Base-by-base conservation (phyloP, 345 rosid genomes). In the Eutrema yunnanense region DNA sequence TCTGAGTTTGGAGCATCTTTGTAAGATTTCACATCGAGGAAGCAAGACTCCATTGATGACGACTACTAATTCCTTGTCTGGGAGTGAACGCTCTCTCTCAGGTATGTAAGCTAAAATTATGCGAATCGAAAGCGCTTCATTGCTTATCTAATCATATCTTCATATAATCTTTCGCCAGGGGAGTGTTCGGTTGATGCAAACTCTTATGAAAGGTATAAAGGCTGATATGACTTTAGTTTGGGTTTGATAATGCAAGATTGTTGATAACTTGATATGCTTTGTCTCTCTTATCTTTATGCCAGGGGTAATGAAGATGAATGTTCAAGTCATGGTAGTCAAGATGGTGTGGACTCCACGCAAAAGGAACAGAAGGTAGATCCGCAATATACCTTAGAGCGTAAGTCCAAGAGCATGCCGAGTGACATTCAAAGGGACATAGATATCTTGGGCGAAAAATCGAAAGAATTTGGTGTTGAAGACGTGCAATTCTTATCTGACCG, bases 121-220 rank as follows among this genome's bases (percentile, higher is more conserved):
- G 51, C 3, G 6, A 19, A 33, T 6, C 27, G 4, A 11, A 22
- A 41, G 22, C 22, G 22, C 22, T 19, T 19, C 22, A 19, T 19
- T 19, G 30, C 22, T 54, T 16, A 7, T 56, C 66, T 82, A 50
- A 73, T 69, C 12, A 11, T 44, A n/a, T 48, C 6, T 8, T 54
- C 62, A 48, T 8, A 34, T 14, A 26, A 33, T 64, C 9, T 47
- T 75, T 26, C 76, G 44, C 58, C 78, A 90, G 99, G 98, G 59
- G 98, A 90, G 64, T 67, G 81, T 77, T 88, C 92, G 3, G 94
- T 87, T 71, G 96, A 90, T 75, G 82, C 74, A 44, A 87, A 80
- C 73, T 63, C 88, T 13, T 60, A 70, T 75, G 78, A 80, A 58
- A 60, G 86, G 98, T 89, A 22, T 22, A 16, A 78, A 71, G 85